Evolutionary conservation across 495 filamentous ascomycete species (phyloP), one percentile per base, ranked within the genome.

Genomic region (Bathelium albidoporum): DNA sequence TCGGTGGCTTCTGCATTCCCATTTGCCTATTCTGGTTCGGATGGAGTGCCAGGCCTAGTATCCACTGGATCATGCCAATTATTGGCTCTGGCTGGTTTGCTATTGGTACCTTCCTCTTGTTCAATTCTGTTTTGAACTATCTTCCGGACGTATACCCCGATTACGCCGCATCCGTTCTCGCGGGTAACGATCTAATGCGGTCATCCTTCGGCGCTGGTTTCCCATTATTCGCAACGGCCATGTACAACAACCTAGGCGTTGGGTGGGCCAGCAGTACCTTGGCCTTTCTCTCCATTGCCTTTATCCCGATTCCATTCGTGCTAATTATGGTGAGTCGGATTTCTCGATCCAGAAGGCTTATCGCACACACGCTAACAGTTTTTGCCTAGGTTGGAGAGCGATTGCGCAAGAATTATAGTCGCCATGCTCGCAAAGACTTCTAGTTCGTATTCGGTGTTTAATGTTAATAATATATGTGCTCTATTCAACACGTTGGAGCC

Each of bases 51-150:
- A 60, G 74, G 0, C 58, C 74, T 0, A 59, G 52, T 9, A 68
- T 82, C 32, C 79, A 82, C 61, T 83, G 80, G 80, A 81, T 83
- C 63, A 71, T 82, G 64, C 79, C 79, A 0, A 78, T 82, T 64
- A 73, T 85, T 28, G 84, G 81, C 5, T 79, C 78, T 0, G 68
- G 72, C 10, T 72, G 80, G 14, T 87, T 87, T 70, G 66, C 78
- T 14, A 71, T 83, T 22, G 82, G 81, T 0, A 73, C 74, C 0
- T 82, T 82, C 67, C 68, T 83, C 3, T 75, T 87, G 20, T 86
- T 86, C 71, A 81, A 85, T 41, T 68, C 72, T 9, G 73, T 75
- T 1, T 73, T 81, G 29, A 67, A 68, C 45, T 75, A 73, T 52
- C 65, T 75, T n/a, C 65, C 68, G 3, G 71, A 74, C 39, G 71